A percentile compares a stretch with the other conserved stretches of the same genome.
Conservation (phyloP, 208 protist species). For the Kentomonas sorsogonicus region DNA sequence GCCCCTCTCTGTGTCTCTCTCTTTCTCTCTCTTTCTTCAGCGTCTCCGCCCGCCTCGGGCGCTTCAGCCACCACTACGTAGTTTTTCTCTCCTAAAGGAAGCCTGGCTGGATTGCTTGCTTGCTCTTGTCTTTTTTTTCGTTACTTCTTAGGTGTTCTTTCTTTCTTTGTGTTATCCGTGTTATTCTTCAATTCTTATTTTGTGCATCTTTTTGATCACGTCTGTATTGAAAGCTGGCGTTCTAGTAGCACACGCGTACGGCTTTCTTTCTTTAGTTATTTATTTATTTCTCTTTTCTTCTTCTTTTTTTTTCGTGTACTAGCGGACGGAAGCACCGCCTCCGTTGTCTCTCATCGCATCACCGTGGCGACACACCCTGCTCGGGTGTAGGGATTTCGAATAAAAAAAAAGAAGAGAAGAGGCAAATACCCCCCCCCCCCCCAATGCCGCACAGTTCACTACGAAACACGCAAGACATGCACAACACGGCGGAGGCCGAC, state of each 20-base stretch:
- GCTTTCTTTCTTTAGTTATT: no score
- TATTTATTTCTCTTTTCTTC: background rate
- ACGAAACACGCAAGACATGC: no score
- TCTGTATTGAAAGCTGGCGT: background rate
- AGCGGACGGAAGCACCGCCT: background rate
- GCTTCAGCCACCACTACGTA: background rate
- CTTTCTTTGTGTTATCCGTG: constrained; percentile 2
- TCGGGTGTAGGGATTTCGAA: no score
- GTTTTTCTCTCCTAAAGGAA: background rate
- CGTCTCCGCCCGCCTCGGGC: background rate
- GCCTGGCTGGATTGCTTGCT: background rate
- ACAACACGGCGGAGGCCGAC: background rate
- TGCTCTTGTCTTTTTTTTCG: constrained; percentile 2
- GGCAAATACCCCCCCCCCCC: no score
- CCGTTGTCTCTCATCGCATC: constrained; percentile 6
- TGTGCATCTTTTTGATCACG: background rate
- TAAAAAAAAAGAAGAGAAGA: no score
- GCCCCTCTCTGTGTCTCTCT: no score
- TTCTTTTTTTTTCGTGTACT: background rate
- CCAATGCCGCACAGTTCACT: no score
- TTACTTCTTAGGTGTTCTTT: background rate
- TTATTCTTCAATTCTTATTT: background rate
- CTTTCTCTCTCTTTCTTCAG: background rate
- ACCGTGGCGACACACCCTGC: no score
- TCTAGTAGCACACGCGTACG: no score